Evolutionary conservation across 2,329 filamentous ascomycete genomes (phyloP), one percentile per base, ranked within the genome.

Genomic region (Fusarium sacchari): DNA sequence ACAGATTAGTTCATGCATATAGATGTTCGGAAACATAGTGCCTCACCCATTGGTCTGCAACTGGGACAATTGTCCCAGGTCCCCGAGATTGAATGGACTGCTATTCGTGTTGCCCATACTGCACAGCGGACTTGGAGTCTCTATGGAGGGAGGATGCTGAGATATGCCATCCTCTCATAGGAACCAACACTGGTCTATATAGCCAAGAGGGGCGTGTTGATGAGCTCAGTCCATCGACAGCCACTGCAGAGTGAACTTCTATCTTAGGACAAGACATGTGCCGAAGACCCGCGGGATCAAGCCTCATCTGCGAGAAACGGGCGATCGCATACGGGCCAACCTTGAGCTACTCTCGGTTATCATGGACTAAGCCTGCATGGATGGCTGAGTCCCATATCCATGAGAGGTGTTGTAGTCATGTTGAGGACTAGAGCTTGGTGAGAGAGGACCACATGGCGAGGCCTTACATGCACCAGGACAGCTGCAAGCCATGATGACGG

Each of bases 71-170:
- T 69, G 63, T 17, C 72, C 72, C 20, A 78, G 50, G 22, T 61
- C 53, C 32, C 66, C 72, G 15, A 60, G 46, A 44, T 74, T 56
- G 58, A 71, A 77, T 34, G 58, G 50, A 32, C 49, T 60, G 42
- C 76, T 77, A 26, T 69, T 56, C 30, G 47, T 62, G 37, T 76
- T 76, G 8, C 74, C 76, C 76, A 78, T 78, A 22, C n/a, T 71
- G 64, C 56, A 50, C 39, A 60, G 42, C 36, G 30, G 50, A 43
- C 36, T 28, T 46, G 22, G 53, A 49, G 46, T 46, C 61, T 66
- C 17, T 60, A 50, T 47, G 34, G 36, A 44, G 49, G 58, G n/a
- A 72, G 59, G 44, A 13, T 56, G 50, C 30, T 24, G 42, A 26
- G 43, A 44, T 7, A 49, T 18, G 15, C 15, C 40, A 60, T 46